Percentiles rank a stretch among this genome's conserved stretches.
Conservation (phyloP, 306 rosid genomes). For the Casuarina glauca region DNA sequence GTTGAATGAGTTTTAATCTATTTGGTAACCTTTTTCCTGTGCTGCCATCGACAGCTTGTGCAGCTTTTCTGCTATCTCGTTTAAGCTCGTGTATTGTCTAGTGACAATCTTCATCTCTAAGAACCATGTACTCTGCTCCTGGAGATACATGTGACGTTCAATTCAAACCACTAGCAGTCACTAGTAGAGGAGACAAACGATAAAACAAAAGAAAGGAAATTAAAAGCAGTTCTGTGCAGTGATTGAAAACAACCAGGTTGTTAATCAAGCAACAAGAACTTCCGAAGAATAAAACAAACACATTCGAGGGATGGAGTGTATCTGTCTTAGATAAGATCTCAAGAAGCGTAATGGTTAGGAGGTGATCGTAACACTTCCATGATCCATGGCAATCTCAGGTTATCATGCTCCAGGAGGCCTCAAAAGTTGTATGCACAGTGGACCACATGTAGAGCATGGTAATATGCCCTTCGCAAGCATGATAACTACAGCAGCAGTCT, state of each 20-base stretch:
- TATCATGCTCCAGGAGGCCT: constrained; percentile 26
- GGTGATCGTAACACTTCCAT: constrained; percentile 65
- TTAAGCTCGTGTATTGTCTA: background rate
- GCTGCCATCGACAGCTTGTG: too few species aligned
- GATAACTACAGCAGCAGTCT: constrained; percentile 34
- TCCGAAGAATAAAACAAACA: constrained; percentile 58
- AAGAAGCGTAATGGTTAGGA: constrained; percentile 57
- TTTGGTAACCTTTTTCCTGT: too few species aligned
- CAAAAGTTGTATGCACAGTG: constrained; percentile 25
- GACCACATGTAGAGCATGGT: constrained; percentile 45
- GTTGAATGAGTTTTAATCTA: too few species aligned
- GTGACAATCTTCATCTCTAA: background rate
- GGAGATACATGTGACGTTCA: background rate
- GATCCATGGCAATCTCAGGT: constrained; percentile 60
- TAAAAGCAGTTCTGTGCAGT: constrained; percentile 7
- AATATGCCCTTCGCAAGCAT: constrained; percentile 36
- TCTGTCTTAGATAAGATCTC: constrained; percentile 55
- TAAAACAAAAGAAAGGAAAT: constrained; percentile 27
- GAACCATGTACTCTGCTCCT: background rate
- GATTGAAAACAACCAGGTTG: constrained; percentile 50
- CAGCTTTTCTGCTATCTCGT: background rate
- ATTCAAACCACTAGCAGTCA: background rate
- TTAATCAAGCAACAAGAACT: constrained; percentile 29
- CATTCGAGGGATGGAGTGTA: constrained; percentile 48
- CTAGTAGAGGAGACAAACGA: constrained; percentile 9